These are phyloP conservation scores for Thymus mandschuricus DNA, from an alignment of 257 asterid species.

Conservation along the genomic window DNA sequence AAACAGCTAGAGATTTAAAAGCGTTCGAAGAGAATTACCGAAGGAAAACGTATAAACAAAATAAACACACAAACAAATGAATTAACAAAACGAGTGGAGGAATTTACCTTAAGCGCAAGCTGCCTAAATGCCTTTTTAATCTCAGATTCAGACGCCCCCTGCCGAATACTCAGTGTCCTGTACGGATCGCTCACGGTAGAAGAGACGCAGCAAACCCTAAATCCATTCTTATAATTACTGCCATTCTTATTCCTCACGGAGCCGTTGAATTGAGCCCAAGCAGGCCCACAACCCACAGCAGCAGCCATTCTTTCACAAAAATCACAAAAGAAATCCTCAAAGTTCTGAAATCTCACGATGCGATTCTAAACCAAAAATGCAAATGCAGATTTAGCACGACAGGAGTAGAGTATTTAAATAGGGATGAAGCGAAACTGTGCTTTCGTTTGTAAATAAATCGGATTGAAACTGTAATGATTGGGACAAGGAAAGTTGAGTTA, in stretches of 20 bases:
- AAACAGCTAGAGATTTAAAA: too few relatives aligned
- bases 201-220: conserved; percentile 58
- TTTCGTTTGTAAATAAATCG: too few relatives aligned
- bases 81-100: not conserved
- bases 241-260: too few relatives aligned
- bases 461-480: not conserved
- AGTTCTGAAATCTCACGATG: conserved; percentile 11
- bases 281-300: conserved; percentile 51
- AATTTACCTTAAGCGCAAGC: conserved; percentile 77
- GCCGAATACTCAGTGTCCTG: conserved; percentile 62
- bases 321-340: not conserved
- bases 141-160: conserved; percentile 85
- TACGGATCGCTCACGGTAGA: conserved; percentile 70
- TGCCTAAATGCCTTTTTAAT: conserved; percentile 80
- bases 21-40: not conserved
- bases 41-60: not conserved
- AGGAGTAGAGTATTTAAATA: too few relatives aligned
- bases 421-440: too few relatives aligned
- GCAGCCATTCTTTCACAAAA: conserved; percentile 47
- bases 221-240: conserved; percentile 24
- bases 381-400: too few relatives aligned
- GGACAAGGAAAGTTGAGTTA: not conserved
- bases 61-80: not conserved
- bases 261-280: conserved; percentile 45
- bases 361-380: too few relatives aligned